phyloP scores from a whole-genome alignment of 768 basidiomycete species.

The Coprinellus micaceus region DNA sequence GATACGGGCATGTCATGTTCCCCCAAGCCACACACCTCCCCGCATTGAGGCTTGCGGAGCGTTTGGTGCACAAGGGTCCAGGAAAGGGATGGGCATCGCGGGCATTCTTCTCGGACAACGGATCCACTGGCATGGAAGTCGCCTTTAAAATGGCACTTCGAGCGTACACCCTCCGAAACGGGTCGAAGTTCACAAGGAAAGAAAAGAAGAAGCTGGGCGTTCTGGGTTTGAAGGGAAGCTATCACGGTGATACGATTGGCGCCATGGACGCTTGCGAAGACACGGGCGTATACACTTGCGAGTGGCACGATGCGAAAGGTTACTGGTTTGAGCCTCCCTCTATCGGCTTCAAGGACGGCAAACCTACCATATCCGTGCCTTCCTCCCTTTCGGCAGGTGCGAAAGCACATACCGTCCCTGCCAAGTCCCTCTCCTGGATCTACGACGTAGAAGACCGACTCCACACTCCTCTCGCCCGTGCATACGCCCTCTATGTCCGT shows the following conservation, averaged over 20 bases:
- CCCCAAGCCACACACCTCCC: constrained; percentile 85
- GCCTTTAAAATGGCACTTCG: constrained; percentile 95
- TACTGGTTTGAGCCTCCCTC: constrained; percentile 92
- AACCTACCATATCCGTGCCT: constrained; percentile 52
- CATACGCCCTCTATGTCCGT: constrained; percentile 61
- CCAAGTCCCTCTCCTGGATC: constrained; percentile 49
- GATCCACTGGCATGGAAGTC: constrained; percentile 96
- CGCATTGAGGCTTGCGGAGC: constrained; percentile 80
- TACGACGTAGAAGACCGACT: constrained; percentile 72
- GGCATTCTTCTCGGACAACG: constrained; percentile 92
- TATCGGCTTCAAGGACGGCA: constrained; percentile 63
- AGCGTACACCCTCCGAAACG: constrained; percentile 47
- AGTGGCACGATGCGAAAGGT: constrained; percentile 93
- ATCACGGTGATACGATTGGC: constrained; percentile 97
- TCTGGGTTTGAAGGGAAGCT: constrained; percentile 85
- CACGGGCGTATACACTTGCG: constrained; percentile 83
- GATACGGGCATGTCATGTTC: constrained; percentile 97
- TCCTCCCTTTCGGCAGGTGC: constrained; percentile 36
- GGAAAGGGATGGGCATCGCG: constrained; percentile 89
- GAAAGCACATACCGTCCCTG: constrained; percentile 25
- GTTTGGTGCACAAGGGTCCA: constrained; percentile 67
- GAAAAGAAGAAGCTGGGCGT: constrained; percentile 62
- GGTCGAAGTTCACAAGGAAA: constrained; percentile 27
- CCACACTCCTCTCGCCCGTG: constrained; percentile 52
- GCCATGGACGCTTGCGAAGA: constrained; percentile 95